Conservation (phyloP, 306 rosid genomes). For the Sesbania bispinosa region DNA sequence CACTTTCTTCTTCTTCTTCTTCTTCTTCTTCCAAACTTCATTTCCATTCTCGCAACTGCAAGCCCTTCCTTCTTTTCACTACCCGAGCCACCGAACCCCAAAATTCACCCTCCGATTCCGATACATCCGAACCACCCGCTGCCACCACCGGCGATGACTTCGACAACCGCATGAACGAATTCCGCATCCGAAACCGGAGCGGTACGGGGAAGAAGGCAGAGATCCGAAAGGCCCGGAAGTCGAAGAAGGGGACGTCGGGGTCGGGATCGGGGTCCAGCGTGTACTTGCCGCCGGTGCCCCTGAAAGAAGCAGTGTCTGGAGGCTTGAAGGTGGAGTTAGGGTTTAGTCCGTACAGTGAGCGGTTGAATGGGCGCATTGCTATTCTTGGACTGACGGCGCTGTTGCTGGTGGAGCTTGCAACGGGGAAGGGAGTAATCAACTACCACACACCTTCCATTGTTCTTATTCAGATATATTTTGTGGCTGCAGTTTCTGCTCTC, state of each 20-base stretch:
- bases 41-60: conserved; percentile 28
- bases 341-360: conserved; percentile 72
- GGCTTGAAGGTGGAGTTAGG: conserved; percentile 75
- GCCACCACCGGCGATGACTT: conserved; percentile 33
- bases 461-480: conserved; percentile 70
- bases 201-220: conserved; percentile 89
- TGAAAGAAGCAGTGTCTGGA: conserved; percentile 65
- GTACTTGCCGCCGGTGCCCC: conserved; percentile 72
- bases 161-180: conserved; percentile 47
- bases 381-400: conserved; percentile 65
- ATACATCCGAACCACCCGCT: too few species aligned
- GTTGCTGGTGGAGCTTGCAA: conserved; percentile 75
- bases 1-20: too few species aligned
- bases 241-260: conserved; percentile 38
- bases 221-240: conserved; percentile 50
- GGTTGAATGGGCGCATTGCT: conserved; percentile 71
- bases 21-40: conserved; percentile 44
- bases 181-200: conserved; percentile 65
- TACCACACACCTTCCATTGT: conserved; percentile 68
- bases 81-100: conserved; percentile 58
- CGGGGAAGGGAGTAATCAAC: conserved; percentile 73
- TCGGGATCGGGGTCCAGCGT: conserved; percentile 45
- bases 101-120: conserved; percentile 42
- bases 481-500: conserved; percentile 64
- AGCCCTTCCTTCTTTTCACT: conserved; percentile 31